These are phyloP conservation scores for Nitzschia sp. DNA, from an alignment of 108 stramenopile genomes.

Conservation along the genomic window DNA sequence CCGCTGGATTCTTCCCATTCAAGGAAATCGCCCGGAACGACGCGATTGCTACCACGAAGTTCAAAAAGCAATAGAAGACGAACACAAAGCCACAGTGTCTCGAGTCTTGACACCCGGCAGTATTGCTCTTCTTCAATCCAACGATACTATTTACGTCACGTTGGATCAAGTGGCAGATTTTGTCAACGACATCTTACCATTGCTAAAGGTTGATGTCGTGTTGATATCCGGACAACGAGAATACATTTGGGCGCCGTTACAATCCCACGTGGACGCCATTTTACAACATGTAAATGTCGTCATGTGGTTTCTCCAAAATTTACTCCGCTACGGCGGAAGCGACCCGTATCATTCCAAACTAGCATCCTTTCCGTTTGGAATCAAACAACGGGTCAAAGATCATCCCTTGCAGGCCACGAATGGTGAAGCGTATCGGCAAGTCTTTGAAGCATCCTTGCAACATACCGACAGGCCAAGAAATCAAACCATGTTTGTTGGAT, in stretches of 20 bases:
- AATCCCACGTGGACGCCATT: background rate
- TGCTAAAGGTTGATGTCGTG: constrained; percentile 9
- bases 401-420: constrained; percentile 5
- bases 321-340: constrained; percentile 3
- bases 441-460: background rate
- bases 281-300: constrained; percentile 1
- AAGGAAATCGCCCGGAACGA: background rate
- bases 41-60: constrained; percentile 9
- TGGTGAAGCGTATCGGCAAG: background rate
- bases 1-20: constrained; percentile 14
- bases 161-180: constrained; percentile 15
- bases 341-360: constrained; percentile 11
- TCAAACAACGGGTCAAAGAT: constrained; percentile 8
- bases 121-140: background rate
- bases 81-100: background rate
- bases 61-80: background rate
- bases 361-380: constrained; percentile 25
- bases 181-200: constrained; percentile 5
- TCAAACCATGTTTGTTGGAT: constrained; percentile 9
- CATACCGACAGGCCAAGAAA: background rate
- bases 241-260: background rate
- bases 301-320: constrained; percentile 18
- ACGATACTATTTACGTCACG: constrained; percentile 23
- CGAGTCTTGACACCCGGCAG: background rate
- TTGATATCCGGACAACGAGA: constrained; percentile 14